Evolutionary conservation across 2,329 filamentous ascomycete species (phyloP), one percentile per base, ranked within the genome.

Genomic region (Dothiorella sarmentorum): DNA sequence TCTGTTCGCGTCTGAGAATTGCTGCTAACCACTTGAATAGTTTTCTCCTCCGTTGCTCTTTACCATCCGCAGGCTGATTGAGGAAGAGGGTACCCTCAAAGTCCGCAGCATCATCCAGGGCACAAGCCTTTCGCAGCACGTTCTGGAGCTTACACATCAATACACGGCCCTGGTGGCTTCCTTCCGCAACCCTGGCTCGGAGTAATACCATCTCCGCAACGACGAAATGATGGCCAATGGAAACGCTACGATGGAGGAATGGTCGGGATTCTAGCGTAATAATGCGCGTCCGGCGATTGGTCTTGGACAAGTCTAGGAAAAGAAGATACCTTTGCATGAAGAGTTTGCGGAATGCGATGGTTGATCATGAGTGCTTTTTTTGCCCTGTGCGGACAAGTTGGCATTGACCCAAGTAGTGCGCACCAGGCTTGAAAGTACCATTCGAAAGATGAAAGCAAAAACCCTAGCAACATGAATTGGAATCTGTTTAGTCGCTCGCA

Each of bases 81-180:
- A 97, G 75, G 92, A 97, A 65, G 94, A 99, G 75, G 94, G 94
- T 60, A 93, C 93, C 1, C 90, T 99, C 73, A 99, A 99, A 77
- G 89, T 99, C 57, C 85, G 94, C 69, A 97, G 91, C 73, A 96
- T 99, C 69, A 91, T 99, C 56, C 94, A 99, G 75, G 91, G 93
- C 1, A 97, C 93, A 2, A 96, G 89, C 72, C 77, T 99, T 62
- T 92, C 93, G 10, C 94, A 97, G 75, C 87, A 89, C 61, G 92
- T 99, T 37, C 82, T 97, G 57, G 93, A 97, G 71, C 78, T 99
- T 61, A 97, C 94, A 24, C 93, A 99, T 73, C 90, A 97, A 71
- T 99, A 99, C 71, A 94, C 93, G 18, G 90, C 91, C 59, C 80
- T 99, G 33, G 99, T 94, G 72, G 92, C 93, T 18, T 91, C 91